These are phyloP conservation scores for Penicillium expansum DNA, from an alignment of 2,329 filamentous ascomycete species.

Conservation along the genomic window DNA sequence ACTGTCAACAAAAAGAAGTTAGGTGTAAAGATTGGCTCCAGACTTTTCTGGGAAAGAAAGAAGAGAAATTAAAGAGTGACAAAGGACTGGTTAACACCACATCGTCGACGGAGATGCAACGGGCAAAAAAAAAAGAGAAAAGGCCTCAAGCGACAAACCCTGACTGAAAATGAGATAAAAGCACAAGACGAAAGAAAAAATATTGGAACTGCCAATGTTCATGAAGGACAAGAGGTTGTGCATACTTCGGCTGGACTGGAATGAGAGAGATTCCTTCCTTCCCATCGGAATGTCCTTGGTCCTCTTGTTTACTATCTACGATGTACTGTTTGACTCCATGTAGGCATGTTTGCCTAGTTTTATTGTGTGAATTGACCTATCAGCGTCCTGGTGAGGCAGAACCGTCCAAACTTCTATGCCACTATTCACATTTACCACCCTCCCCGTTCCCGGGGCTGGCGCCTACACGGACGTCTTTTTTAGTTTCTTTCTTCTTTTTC, in stretches of 20 bases:
- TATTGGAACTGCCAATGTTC: not conserved
- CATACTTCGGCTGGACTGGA: conserved; percentile 6
- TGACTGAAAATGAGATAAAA: not conserved
- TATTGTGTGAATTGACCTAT: not conserved
- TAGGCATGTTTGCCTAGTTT: not conserved
- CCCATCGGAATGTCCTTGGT: conserved; percentile 1
- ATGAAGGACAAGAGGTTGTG: not conserved
- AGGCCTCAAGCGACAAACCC: not conserved
- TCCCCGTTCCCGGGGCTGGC: not conserved
- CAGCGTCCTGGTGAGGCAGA: not conserved
- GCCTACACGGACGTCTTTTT: not conserved
- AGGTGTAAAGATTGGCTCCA: conserved; percentile 20
- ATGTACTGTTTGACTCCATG: not conserved
- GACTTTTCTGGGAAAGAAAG: not conserved
- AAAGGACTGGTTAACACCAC: conserved; percentile 6
- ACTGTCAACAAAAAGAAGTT: not conserved
- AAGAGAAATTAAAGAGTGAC: conserved; percentile 1
- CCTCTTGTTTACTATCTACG: not conserved
- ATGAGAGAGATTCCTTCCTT: conserved; percentile 2
- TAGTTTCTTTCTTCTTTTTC: too few relatives aligned
- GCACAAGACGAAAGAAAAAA: not conserved
- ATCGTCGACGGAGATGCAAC: not conserved
- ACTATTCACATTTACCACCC: not conserved
- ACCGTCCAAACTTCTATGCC: not conserved
- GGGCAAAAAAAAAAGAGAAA: not conserved